Base-by-base conservation (phyloP, 2,329 filamentous ascomycete genomes). In the Aspergillus sp. region DNA sequence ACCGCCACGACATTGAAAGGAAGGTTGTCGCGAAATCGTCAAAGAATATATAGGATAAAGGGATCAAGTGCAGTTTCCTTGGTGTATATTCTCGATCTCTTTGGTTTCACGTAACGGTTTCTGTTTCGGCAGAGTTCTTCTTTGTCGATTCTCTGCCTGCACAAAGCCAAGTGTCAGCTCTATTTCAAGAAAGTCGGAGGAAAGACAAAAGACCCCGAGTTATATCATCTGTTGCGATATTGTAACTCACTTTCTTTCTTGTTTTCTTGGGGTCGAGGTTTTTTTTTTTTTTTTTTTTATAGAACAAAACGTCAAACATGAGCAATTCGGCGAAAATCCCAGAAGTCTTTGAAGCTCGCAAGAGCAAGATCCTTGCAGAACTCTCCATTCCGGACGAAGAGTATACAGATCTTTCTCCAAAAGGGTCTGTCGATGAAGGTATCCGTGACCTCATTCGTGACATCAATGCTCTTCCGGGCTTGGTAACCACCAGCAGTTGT, bases 401-500 rank as follows among this genome's bases (percentile, higher is more conserved):
- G 46, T 95, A 95, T 66, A 79, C 81, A 33, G 91, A 96, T 66
- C 77, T 85, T 6, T 95, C 88, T 1, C 90, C 91, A 3, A 96
- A 96, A 70, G 91, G 90, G 11, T 86, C 83, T 1, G 79, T 97
- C 13, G 91, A 97, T 64, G 79, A 72, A 38, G 85, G 82, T 1
- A 90, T 97, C 52, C 78, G 84, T 37, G 76, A 83, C 19, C 72
- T 96, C 42, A 90, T 97, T 48, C 75, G 77, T 40, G 81, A 86
- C 53, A 85, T 97, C 62, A 97, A 97, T 66, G 64, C 58, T 1
- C 61, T 85, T 5, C 77, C 83, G 1, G 89, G 88, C 1, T 78
- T 90, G 33, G 89, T 94, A 30, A 96, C 91, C 2, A 96, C 90
- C 3, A 95, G 90, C 68, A 95, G 90, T 66, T 97, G 91, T 64